These are phyloP conservation scores for Saccharomycopsis hybrid DNA, from an alignment of 1,139 yeast species.

Conservation along the genomic window DNA sequence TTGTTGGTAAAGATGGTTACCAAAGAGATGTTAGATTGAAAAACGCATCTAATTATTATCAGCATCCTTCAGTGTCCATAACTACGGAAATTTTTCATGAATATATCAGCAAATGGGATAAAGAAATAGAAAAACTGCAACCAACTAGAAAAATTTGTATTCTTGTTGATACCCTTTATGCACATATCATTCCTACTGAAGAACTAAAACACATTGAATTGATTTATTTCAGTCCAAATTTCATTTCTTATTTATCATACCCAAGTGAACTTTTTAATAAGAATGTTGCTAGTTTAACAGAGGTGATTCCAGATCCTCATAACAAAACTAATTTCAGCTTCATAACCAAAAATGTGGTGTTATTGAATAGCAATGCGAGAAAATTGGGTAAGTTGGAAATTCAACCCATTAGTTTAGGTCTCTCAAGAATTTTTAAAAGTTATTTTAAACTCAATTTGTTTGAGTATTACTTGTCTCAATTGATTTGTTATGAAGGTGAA, in stretches of 20 bases:
- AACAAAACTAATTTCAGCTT: constrained; percentile 5
- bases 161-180: constrained; percentile 28
- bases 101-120: constrained; percentile 21
- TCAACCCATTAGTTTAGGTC: constrained; percentile 29
- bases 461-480: constrained; percentile 23
- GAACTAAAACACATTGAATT: constrained; percentile 25
- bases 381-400: constrained; percentile 22
- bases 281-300: constrained; percentile 17
- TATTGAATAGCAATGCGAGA: constrained; percentile 15
- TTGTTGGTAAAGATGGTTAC: constrained; percentile 21
- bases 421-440: constrained; percentile 28
- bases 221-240: constrained; percentile 26
- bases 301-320: constrained; percentile 7
- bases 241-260: constrained; percentile 16
- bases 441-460: constrained; percentile 26
- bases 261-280: constrained; percentile 17
- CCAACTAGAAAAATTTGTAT: constrained; percentile 24
- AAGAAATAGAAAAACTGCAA: constrained; percentile 11
- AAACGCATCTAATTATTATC: constrained; percentile 13
- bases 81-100: constrained; percentile 30
- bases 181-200: constrained; percentile 29
- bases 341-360: constrained; percentile 14
- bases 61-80: constrained; percentile 21
- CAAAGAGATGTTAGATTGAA: background rate
- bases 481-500: constrained; percentile 4